Conservation (phyloP, 345 rosid species). For the Arabidopsis arenosa region DNA sequence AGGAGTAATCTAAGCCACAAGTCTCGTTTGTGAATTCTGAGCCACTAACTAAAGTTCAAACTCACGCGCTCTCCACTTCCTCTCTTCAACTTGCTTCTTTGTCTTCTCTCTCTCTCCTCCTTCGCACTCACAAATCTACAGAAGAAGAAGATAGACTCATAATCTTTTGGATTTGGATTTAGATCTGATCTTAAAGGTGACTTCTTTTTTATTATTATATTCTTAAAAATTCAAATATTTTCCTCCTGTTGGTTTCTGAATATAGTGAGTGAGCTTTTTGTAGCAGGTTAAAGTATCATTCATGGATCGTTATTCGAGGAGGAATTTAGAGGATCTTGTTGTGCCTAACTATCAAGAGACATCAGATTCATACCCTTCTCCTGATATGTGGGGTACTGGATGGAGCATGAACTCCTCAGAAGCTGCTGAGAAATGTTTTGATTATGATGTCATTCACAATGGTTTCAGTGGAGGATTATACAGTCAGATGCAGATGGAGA, state of each 20-base stretch:
- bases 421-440: conserved; percentile 42
- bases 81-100: conserved; percentile 29
- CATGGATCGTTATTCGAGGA: conserved; percentile 45
- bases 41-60: conserved; percentile 39
- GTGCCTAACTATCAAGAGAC: conserved; percentile 46
- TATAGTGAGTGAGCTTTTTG: neutral
- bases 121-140: conserved; percentile 27
- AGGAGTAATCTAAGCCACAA: conserved; percentile 40
- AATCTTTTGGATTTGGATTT: neutral
- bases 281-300: conserved; percentile 21
- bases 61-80: conserved; percentile 29
- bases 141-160: conserved; percentile 7
- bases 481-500: conserved; percentile 33
- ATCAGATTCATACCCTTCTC: conserved; percentile 43
- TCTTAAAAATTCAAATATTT: neutral
- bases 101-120: neutral
- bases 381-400: conserved; percentile 39
- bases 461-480: conserved; percentile 47
- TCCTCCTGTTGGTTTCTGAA: conserved; percentile 1
- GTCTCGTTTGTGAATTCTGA: conserved; percentile 27
- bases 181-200: conserved; percentile 34
- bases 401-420: conserved; percentile 38
- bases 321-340: conserved; percentile 38
- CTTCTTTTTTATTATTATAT: neutral
- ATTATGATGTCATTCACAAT: conserved; percentile 46